Base-by-base conservation (phyloP, 116 monocot genomes). In the Dioscorea cayenensis region DNA sequence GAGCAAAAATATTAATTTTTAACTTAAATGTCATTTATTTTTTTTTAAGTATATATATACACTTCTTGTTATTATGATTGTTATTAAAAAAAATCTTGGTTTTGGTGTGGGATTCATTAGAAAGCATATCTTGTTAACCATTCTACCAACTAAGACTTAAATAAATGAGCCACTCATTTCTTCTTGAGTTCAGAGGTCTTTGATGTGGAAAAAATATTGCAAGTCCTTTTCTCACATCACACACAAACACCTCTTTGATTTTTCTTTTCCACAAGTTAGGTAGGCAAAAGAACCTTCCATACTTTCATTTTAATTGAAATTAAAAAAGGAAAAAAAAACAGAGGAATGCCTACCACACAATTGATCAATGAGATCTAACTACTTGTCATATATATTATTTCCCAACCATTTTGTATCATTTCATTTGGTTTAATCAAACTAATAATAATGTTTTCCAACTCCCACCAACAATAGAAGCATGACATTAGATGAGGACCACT, bases 221-320 rank as follows among this genome's bases (percentile, higher is more conserved):
- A 43, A 43, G 43, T 60, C 63, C 18, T 10, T 77, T 28, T 77
- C 71, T 35, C 37, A 71, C 59, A 36, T 38, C 58, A 10, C 55
- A 55, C 55, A 55, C 32, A n/a, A 18, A 55, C 55, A 55, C 13
- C 59, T 66, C 72, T 72, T 25, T 58, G 18, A 9, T 28, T 55
- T 77, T 75, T 51, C 51, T 69, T 48, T 67, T 71, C 65, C 14
- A 27, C 65, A 65, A n/a, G 66, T 72, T 78, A 60, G 78, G 78
- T 78, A 67, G 72, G 72, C 66, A 52, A 21, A 67, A 67, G 78
- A 78, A 78, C 66, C 59, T 67, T 78, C 77, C 58, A 72, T 17
- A 4, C 18, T 66, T 10, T 20, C 3, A 51, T 51, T 25, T 60
- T 38, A 52, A 16, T 20, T 71, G 43, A 43, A 7, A 71, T 18